Conservation (phyloP, 441 rosid genomes). For the Geranium incanum region DNA sequence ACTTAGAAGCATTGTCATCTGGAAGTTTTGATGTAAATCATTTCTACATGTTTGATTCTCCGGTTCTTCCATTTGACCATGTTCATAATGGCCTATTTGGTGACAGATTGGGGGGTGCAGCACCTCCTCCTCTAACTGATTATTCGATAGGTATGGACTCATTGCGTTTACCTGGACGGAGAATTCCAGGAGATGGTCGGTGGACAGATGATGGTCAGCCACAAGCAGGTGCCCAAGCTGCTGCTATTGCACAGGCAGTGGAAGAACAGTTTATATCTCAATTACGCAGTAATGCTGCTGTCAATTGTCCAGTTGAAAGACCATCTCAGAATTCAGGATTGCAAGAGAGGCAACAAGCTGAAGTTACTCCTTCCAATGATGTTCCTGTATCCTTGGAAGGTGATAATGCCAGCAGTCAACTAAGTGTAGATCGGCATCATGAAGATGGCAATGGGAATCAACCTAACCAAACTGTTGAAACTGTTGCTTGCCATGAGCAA, state of each 20-base stretch:
- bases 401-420: slow-evolving; percentile 42
- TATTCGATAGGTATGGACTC: slow-evolving; percentile 77
- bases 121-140: slow-evolving; percentile 77
- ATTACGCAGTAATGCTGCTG: slow-evolving; percentile 46
- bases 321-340: slow-evolving; percentile 52
- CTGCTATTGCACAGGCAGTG: slow-evolving; percentile 78
- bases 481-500: slow-evolving; percentile 33
- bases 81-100: slow-evolving; percentile 59
- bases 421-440: slow-evolving; percentile 44
- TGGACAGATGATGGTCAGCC: slow-evolving; percentile 99
- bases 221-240: slow-evolving; percentile 73
- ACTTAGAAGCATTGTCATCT: slow-evolving; percentile 61
- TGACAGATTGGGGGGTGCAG: slow-evolving; percentile 58
- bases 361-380: slow-evolving; percentile 40
- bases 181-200: slow-evolving; percentile 82
- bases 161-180: slow-evolving; percentile 55
- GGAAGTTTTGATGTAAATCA: slow-evolving; percentile 77
- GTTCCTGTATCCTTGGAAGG: slow-evolving; percentile 40
- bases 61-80: slow-evolving; percentile 75
- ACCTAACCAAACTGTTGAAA: slow-evolving; percentile 34
- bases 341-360: slow-evolving; percentile 52
- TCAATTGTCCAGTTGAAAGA: slow-evolving; percentile 45
- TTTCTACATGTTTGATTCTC: slow-evolving; percentile 92
- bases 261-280: slow-evolving; percentile 81
- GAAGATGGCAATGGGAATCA: slow-evolving; percentile 33